Base-by-base conservation (phyloP, 805 yeast species). In the Kluyveromyces wickerhamii region DNA sequence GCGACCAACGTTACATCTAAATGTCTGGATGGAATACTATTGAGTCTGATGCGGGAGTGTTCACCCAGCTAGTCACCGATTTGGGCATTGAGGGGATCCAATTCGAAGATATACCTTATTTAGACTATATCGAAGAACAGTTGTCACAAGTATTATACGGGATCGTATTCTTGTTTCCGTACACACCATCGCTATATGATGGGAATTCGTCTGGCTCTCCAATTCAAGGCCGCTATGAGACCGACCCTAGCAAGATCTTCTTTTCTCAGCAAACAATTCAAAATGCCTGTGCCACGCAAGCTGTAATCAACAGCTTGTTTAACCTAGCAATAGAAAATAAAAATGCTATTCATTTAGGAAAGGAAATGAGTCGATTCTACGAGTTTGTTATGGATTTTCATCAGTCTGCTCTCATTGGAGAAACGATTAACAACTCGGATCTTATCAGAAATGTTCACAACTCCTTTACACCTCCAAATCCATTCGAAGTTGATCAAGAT, bases 261-360 rank as follows among this genome's bases (percentile, higher is more conserved):
- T 78, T 78, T 49, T 82, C 83, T 5, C 65, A 65, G 30, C 85
- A 78, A 49, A 71, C 71, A 18, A 73, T 77, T 35, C 75, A 73
- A 45, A 77, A 78, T 47, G 83, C 85, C 3, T 78, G 85, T 54
- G 85, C 79, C n/a, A 78, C 85, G 1, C 81, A 74, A 47, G 85
- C 84, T 1, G 77, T 78, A 15, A 59, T 78, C 37, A 73, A 76
- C 37, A 58, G 76, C 7, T 54, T 78, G 35, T 45, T 78, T 39
- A 34, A 37, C 7, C 28, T 38, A 11, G 23, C 32, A 11, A 29
- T 12, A 10, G 74, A 73, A 47, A 59, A 63, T 34, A 48, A 47
- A 1, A 59, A 54, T 12, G 51, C 44, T 3, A 36, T 75, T 9
- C 63, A 64, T 2, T 36, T 77, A 3, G 84, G 85, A 1, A 53